Base-by-base conservation (phyloP, 495 filamentous ascomycete genomes). In the Daldinia caldariorum region DNA sequence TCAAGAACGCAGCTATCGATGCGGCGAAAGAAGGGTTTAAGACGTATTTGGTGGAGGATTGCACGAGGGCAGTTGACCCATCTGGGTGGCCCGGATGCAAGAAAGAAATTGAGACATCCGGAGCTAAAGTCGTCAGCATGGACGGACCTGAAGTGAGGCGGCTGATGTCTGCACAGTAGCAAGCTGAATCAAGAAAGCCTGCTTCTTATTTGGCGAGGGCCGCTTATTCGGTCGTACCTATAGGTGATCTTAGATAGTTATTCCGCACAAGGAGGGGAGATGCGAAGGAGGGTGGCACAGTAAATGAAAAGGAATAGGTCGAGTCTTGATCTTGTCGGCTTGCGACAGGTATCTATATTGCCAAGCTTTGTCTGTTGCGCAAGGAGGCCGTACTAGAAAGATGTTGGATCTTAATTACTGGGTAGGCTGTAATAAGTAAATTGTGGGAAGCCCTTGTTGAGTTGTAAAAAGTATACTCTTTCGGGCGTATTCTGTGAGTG, bases 11-110 rank as follows among this genome's bases (percentile, higher is more conserved):
- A 53, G 94, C 93, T 1, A 70, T 91, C 20, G 91, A 97, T 83
- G 90, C 93, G 7, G 86, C 79, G 8, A 86, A 82, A 72, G 89
- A 90, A 76, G 94, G 94, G 2, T 97, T 95, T 70, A 79, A 76
- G 68, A 91, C 90, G 43, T 91, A 83, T 77, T 85, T 98, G 39
- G 80, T 98, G 16, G 86, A 89, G 73, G 94, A 98, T 72, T 92
- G 84, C 31, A 93, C 90, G 7, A 88, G 81, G 76, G 84, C 91
- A 56, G 92, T 97, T 6, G 87, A 89, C 72, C 76, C 82, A 18
- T 79, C 69, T 0, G 70, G 61, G 7, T 93, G 92, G 91, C 83
- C 82, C 14, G 76, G 76, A 61, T 81, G 84, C 6, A 87, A 84
- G 75, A 73, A 73, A 63, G 85, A 89, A 63, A 83, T 96, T 65